phyloP scores from a whole-genome alignment of 306 rosid genomes.

The Cicer cuneatum region DNA sequence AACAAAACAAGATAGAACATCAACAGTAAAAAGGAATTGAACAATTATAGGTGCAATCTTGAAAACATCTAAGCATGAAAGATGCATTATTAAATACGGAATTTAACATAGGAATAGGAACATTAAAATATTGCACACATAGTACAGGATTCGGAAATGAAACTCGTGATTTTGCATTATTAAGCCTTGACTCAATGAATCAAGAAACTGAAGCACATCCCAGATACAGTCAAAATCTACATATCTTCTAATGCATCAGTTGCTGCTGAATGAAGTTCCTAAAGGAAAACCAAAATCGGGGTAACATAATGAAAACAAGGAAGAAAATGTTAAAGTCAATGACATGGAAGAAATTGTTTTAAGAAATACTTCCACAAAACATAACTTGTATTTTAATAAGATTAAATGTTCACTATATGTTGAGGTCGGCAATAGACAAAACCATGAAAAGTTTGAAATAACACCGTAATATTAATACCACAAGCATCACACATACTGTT shows the following conservation, averaged over 20 bases:
- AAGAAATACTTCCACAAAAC: slow-evolving; percentile 27
- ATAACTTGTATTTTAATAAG: slow-evolving; percentile 26
- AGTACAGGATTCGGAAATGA: background rate
- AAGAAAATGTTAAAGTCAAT: slow-evolving; percentile 17
- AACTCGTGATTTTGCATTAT: slow-evolving; percentile 22
- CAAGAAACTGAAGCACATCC: slow-evolving; percentile 29
- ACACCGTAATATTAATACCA: slow-evolving; percentile 19
- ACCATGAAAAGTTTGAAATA: slow-evolving; percentile 28
- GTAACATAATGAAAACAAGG: slow-evolving; percentile 19
- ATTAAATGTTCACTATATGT: background rate
- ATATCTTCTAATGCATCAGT: slow-evolving; percentile 11
- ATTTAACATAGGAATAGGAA: slow-evolving; percentile 21
- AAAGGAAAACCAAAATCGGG: slow-evolving; percentile 34
- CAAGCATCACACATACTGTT: background rate
- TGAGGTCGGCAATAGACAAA: background rate
- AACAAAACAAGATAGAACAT: slow-evolving; percentile 8
- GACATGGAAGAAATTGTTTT: slow-evolving; percentile 22
- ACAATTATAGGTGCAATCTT: slow-evolving; percentile 13
- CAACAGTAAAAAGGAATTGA: slow-evolving; percentile 4
- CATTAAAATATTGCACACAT: background rate
- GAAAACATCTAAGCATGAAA: background rate
- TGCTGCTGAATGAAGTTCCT: background rate
- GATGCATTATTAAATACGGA: slow-evolving; percentile 10
- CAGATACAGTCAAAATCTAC: slow-evolving; percentile 25
- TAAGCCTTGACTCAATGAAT: slow-evolving; percentile 11